Base-by-base conservation (phyloP, 139 green algal genomes). In the Chlamydomonas eustigma region DNA sequence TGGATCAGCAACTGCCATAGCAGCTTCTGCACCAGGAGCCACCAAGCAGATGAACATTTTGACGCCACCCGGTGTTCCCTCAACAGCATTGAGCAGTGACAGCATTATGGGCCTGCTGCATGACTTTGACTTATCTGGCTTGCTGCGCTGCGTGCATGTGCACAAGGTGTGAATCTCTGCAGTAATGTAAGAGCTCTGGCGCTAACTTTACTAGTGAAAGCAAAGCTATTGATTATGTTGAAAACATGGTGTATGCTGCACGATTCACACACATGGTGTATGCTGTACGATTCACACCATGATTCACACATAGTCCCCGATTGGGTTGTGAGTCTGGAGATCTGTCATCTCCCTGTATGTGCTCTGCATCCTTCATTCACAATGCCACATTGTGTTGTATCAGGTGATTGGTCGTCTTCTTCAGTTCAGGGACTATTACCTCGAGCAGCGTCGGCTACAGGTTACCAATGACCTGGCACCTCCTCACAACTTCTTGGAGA, bases 101-200 rank as follows among this genome's bases (percentile, higher is more conserved):
- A 30, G 25, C 50, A 72, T 69, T 2, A 50, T 36, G 31, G 35
- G 80, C 63, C 67, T 88, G 33, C 63, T 92, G 66, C 75, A 83
- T 1, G 75, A 77, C 4, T 67, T 93, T 36, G 83, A 93, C 77
- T 89, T 93, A 86, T 51, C 64, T 3, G 84, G 82, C 1, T 75
- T 92, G 34, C 81, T 89, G 71, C 52, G 75, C 31, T 81, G 51
- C 18, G 34, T 68, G 37, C 66, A 73, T 37, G 35, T 73, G 32
- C 66, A 73, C 34, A 39, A 73, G 66, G 66, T 73, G 64, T 38
- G 64, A 2, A 6, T 28, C 18, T 69, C 25, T 69, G 25, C 25
- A 6, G 4, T n/a, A n/a, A n/a, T n/a, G n/a, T n/a, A n/a, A n/a
- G n/a, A n/a, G n/a, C n/a, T n/a, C n/a, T n/a, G n/a, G n/a, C n/a